Base-by-base conservation (phyloP, 202 grass and related monocot genomes). In the Sporobolus alterniflorus region DNA sequence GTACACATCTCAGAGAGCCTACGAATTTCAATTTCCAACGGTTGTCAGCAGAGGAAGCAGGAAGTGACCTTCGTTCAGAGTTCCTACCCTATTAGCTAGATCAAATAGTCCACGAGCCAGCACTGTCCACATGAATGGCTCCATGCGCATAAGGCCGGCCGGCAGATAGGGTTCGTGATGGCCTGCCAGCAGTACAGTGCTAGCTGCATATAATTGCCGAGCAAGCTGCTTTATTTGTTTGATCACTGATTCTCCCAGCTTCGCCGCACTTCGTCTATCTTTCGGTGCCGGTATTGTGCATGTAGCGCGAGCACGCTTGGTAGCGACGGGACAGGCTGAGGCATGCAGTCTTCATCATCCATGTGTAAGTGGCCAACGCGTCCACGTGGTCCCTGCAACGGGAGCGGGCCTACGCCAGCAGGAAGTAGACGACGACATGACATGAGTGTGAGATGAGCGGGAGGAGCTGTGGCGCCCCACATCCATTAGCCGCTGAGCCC, bases 291-390 rank as follows among this genome's bases (percentile, higher is more conserved):
- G n/a, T n/a, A n/a, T n/a, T n/a, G 69, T 41, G 46, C 69, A 36
- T 65, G 69, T 51, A 82, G 80, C 80, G n/a, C 22, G 32, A 85
- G 52, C 74, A 78, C 83, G 65, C 83, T 61, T 64, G 55, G 43
- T 33, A 52, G 65, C 54, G 74, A 85, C 66, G 32, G 18, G 55
- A 64, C 83, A 51, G 29, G 22, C 14, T 25, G 9, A 64, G 55
- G 3, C 83, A 78, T 36, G 3, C 63, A 39, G 36, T 39, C 36
- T 39, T 71, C 66, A 28, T 59, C 11, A 72, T 43, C 24, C 54
- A 22, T 11, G 18, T 42, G 41, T 33, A 81, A 66, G 42, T 36
- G 67, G 73, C 72, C 65, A 64, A 42, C 69, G 18, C 25, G 26
- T 77, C 73, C 85, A 34, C 44, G 79, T 82, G 77, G 84, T 64